Conservation (phyloP, 192 early-diverging fungal genomes). For the Backusella mclennaniae region DNA sequence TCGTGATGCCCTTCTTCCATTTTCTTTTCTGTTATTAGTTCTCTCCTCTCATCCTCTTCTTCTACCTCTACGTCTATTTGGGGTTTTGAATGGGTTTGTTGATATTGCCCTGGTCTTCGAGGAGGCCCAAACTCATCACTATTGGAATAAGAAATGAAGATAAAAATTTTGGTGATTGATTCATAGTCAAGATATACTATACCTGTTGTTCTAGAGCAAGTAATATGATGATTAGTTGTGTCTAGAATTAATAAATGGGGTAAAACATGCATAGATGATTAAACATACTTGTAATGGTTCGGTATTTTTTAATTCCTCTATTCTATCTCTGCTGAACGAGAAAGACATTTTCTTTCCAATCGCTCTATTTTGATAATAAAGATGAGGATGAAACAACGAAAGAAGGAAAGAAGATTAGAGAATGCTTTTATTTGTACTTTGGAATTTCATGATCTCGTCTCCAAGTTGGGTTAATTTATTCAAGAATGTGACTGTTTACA, state of each 20-base stretch:
- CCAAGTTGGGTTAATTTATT: neutral
- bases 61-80: neutral
- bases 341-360: neutral
- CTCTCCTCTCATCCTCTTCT: neutral
- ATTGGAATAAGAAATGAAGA: neutral
- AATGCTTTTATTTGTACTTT: neutral
- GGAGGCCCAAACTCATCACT: neutral
- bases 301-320: neutral
- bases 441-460: neutral
- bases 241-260: neutral
- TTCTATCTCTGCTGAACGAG: neutral
- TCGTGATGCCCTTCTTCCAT: neutral
- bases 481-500: neutral
- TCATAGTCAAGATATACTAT: neutral
- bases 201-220: neutral
- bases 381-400: neutral
- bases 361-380: neutral
- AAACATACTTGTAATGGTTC: slow-evolving; percentile 1
- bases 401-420: neutral
- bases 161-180: neutral
- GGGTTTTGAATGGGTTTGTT: neutral
- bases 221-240: neutral
- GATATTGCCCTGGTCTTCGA: neutral
- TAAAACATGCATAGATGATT: neutral
- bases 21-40: neutral